A percentile compares a stretch with the other conserved stretches of the same genome.
These are phyloP conservation scores for Chlorencoelia australis DNA, from an alignment of 2,329 filamentous ascomycete genomes.

Conservation along the genomic window DNA sequence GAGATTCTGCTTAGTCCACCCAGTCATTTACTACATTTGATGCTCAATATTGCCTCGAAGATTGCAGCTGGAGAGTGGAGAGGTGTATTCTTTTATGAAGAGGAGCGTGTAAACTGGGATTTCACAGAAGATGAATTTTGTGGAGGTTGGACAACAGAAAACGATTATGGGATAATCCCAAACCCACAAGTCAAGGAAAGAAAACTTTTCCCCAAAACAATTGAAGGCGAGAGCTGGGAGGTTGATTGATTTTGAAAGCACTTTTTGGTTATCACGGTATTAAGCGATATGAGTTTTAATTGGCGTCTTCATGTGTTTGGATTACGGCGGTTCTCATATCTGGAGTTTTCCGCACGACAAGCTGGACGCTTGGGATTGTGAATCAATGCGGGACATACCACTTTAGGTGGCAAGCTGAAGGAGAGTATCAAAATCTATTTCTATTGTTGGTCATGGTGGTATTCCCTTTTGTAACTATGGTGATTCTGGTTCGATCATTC, in stretches of 20 bases:
- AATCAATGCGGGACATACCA: too few relatives aligned
- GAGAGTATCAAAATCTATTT: too few relatives aligned
- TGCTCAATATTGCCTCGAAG: conserved; percentile 70
- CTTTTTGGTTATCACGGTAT: conserved; percentile 1
- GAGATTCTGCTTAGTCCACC: conserved; percentile 74
- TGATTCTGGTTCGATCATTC: too few relatives aligned
- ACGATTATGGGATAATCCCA: conserved; percentile 43
- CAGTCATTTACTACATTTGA: conserved; percentile 63
- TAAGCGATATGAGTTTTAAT: not conserved
- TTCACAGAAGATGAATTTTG: conserved; percentile 32
- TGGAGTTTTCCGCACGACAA: too few relatives aligned
- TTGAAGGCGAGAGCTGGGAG: conserved; percentile 15
- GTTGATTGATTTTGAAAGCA: conserved; percentile 11
- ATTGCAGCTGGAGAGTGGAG: conserved; percentile 58
- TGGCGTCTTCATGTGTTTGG: not conserved
- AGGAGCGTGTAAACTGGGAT: conserved; percentile 50
- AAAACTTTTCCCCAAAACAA: not conserved
- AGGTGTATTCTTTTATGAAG: conserved; percentile 45
- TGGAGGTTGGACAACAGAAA: conserved; percentile 46
- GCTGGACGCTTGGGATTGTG: too few relatives aligned
- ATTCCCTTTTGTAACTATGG: too few relatives aligned
- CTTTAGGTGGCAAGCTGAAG: too few relatives aligned
- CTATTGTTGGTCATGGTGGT: too few relatives aligned
- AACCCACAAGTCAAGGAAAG: conserved; percentile 5
- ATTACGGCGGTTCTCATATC: not conserved